Percentiles rank a stretch among this genome's conserved stretches.
These are phyloP conservation scores for Xylariaceae sp. DNA, from an alignment of 2,329 filamentous ascomycete genomes.

Conservation along the genomic window DNA sequence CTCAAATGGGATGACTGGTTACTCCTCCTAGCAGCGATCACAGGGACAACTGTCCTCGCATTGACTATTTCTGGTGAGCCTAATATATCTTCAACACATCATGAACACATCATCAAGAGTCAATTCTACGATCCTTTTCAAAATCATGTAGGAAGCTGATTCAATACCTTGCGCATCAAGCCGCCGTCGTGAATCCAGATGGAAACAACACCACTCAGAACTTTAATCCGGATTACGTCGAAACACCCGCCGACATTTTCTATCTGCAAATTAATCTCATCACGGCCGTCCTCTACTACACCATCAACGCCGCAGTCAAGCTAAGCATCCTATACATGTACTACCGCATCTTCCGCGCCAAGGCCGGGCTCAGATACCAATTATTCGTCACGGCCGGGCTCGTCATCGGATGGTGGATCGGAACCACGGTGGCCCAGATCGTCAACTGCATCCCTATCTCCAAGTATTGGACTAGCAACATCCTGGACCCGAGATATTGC, in stretches of 20 bases:
- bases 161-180: too few relatives aligned
- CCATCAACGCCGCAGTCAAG: slow-evolving; percentile 38
- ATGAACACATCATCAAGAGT: too few relatives aligned
- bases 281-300: slow-evolving; percentile 40
- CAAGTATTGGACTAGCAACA: slow-evolving; percentile 26
- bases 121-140: too few relatives aligned
- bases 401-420: slow-evolving; percentile 33
- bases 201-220: slow-evolving; percentile 23
- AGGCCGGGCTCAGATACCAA: slow-evolving; percentile 33
- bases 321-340: slow-evolving; percentile 43
- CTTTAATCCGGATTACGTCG: slow-evolving; percentile 21
- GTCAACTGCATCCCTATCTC: slow-evolving; percentile 34
- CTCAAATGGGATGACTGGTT: slow-evolving; percentile 17
- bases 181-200: slow-evolving; percentile 18
- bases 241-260: slow-evolving; percentile 21
- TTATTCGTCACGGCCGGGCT: slow-evolving; percentile 23
- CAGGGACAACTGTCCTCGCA: too few relatives aligned
- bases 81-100: too few relatives aligned
- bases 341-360: slow-evolving; percentile 39
- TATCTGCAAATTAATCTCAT: slow-evolving; percentile 31
- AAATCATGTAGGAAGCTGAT: too few relatives aligned
- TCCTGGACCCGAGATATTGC: slow-evolving; percentile 31
- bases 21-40: background rate
- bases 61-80: too few relatives aligned
- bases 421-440: slow-evolving; percentile 30